Evolutionary conservation across 192 early-diverging fungal species (phyloP).

Genomic region (Podila verticillata): DNA sequence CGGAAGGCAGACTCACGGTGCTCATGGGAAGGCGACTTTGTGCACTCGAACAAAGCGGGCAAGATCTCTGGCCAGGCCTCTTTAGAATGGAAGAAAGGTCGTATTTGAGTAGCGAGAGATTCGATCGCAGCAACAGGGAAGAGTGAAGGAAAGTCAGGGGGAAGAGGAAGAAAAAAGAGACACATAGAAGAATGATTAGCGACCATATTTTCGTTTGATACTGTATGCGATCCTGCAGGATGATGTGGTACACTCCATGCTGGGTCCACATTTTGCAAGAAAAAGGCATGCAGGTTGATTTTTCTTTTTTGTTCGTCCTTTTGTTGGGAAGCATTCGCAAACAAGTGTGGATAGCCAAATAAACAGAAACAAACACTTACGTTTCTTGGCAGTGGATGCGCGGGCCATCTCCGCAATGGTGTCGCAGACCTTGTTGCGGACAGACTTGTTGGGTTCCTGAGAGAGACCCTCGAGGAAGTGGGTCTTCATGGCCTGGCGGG

Average conservation of each 20-base stretch:
- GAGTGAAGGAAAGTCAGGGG: slow-evolving; percentile 1
- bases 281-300: no score
- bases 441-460: slow-evolving; percentile 74
- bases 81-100: slow-evolving; percentile 26
- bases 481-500: slow-evolving; percentile 74
- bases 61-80: slow-evolving; percentile 86
- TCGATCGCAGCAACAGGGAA: neutral
- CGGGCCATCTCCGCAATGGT: slow-evolving; percentile 90
- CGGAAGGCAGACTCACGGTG: slow-evolving; percentile 91
- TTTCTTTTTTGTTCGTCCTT: no score
- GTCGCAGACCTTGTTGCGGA: slow-evolving; percentile 94
- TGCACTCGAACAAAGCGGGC: slow-evolving; percentile 82
- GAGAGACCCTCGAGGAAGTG: slow-evolving; percentile 84
- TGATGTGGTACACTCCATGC: no score
- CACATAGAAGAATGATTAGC: neutral
- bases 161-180: no score
- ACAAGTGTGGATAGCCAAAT: neutral
- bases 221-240: no score
- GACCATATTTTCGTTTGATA: no score
- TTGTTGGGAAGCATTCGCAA: neutral
- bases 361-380: slow-evolving; percentile 44
- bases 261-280: no score
- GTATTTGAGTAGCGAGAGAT: no score
- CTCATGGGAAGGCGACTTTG: slow-evolving; percentile 75
- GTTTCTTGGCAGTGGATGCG: slow-evolving; percentile 58